Conservation (phyloP, 805 yeast species). For the Lipomyces spencermartinsiae region DNA sequence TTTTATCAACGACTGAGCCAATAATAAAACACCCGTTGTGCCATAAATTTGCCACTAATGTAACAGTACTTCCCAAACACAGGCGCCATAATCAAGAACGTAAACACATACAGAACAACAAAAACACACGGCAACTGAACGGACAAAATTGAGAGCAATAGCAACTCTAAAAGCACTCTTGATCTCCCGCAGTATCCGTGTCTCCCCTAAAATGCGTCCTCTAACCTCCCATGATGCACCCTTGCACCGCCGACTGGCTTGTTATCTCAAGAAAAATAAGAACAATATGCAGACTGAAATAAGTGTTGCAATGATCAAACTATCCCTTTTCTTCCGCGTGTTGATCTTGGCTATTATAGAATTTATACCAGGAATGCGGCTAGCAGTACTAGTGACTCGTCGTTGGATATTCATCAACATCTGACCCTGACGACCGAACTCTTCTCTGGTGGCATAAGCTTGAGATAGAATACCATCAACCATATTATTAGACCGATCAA, state of each 20-base stretch:
- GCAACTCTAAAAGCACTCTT: background rate
- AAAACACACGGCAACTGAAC: background rate
- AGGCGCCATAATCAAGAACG: background rate
- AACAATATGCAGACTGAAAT: constrained; percentile 71
- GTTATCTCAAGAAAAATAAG: constrained; percentile 31
- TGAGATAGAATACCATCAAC: constrained; percentile 83
- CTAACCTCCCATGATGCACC: background rate
- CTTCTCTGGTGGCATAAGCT: constrained; percentile 90
- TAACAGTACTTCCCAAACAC: background rate
- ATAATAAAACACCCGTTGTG: background rate
- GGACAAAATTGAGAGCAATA: background rate
- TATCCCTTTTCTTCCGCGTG: constrained; percentile 86
- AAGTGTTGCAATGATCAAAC: constrained; percentile 77
- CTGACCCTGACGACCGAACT: constrained; percentile 73
- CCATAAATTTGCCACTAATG: background rate
- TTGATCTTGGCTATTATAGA: constrained; percentile 78
- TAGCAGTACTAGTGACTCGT: constrained; percentile 64
- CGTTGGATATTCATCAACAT: constrained; percentile 67
- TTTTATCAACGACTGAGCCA: background rate
- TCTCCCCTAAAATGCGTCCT: background rate
- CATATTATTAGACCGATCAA: constrained; percentile 71
- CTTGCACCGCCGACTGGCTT: background rate
- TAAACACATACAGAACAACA: background rate
- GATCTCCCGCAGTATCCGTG: background rate
- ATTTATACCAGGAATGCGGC: constrained; percentile 82